Evolutionary conservation across 345 rosid species (phyloP).

Genomic region (Aegle marmelos): DNA sequence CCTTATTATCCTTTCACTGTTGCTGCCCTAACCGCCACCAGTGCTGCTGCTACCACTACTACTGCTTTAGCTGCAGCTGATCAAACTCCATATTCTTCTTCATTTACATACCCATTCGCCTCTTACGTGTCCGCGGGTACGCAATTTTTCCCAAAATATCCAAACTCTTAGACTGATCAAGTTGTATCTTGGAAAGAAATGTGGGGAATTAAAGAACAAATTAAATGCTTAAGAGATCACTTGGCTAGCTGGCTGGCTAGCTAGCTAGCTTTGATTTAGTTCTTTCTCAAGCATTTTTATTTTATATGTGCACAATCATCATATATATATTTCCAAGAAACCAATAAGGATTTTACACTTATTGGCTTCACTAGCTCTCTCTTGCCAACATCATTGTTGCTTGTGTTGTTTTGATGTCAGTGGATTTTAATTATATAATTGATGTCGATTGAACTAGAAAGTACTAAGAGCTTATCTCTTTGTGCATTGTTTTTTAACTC

Average conservation of each 20-base stretch:
- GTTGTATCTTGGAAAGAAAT: background rate
- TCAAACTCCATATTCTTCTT: background rate
- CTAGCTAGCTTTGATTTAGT: background rate
- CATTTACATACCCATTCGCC: constrained; percentile 30
- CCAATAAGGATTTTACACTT: background rate
- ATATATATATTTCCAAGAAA: background rate
- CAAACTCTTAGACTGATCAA: constrained; percentile 25
- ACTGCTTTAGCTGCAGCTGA: background rate
- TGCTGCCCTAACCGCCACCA: constrained; percentile 14
- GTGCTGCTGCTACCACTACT: constrained; percentile 12
- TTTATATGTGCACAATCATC: background rate
- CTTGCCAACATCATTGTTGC: background rate
- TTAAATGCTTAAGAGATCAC: background rate
- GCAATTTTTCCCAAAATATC: constrained; percentile 43
- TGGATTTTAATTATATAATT: background rate
- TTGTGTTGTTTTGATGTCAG: background rate
- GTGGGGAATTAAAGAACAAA: background rate
- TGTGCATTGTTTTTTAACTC: background rate
- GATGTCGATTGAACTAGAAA: background rate
- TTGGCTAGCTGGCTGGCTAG: too few species aligned
- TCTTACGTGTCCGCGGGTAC: constrained; percentile 39
- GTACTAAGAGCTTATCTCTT: background rate
- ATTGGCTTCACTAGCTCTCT: background rate
- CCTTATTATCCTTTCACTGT: constrained; percentile 10
- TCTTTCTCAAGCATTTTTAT: constrained; percentile 1